Percentiles rank a stretch among this genome's conserved stretches.
phyloP scores from a whole-genome alignment of 805 yeast species.

The Metschnikowia gruessii region DNA sequence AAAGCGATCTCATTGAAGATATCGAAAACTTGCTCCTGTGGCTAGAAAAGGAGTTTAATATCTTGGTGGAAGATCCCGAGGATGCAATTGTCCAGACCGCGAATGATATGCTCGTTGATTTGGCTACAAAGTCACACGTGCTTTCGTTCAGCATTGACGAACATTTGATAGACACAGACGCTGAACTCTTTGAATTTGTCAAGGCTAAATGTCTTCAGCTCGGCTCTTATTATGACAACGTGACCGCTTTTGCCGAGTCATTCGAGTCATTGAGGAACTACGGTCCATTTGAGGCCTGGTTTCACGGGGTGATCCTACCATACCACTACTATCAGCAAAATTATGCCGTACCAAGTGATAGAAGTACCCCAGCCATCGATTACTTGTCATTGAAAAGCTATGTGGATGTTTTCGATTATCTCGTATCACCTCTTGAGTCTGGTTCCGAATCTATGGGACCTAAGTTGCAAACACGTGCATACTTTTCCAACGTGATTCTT shows the following conservation, averaged over 20 bases:
- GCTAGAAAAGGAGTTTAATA: slow-evolving; percentile 6
- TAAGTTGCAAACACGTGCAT: slow-evolving; percentile 19
- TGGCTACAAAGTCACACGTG: slow-evolving; percentile 6
- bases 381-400: slow-evolving; percentile 15
- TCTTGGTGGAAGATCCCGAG: not conserved
- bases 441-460: slow-evolving; percentile 9
- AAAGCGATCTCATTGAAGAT: slow-evolving; percentile 12
- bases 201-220: slow-evolving; percentile 17
- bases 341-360: slow-evolving; percentile 20
- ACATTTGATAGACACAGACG: not conserved
- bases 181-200: slow-evolving; percentile 11
- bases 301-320: slow-evolving; percentile 27
- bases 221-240: slow-evolving; percentile 16
- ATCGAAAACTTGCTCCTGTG: slow-evolving; percentile 9
- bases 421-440: slow-evolving; percentile 25
- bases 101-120: slow-evolving; percentile 2
- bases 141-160: slow-evolving; percentile 2
- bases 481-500: slow-evolving; percentile 29
- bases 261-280: slow-evolving; percentile 18
- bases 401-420: slow-evolving; percentile 21
- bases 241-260: slow-evolving; percentile 11
- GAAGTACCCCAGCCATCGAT: slow-evolving; percentile 5
- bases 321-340: slow-evolving; percentile 30
- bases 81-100: slow-evolving; percentile 12
- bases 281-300: slow-evolving; percentile 27